Conservation (phyloP, 371 early-diverging fungal species). For the Mortierella sp. region DNA sequence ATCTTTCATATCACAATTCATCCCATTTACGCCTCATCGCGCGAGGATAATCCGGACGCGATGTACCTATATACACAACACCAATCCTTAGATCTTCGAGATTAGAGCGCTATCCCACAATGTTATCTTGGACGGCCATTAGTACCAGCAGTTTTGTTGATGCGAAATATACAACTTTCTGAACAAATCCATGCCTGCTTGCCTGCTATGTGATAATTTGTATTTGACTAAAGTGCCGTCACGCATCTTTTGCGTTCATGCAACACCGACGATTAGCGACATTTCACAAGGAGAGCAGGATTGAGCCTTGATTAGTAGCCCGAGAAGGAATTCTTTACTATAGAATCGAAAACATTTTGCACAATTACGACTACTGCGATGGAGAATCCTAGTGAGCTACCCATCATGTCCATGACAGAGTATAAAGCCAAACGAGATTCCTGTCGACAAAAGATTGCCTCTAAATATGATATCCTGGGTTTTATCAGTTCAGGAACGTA, state of each 20-base stretch:
- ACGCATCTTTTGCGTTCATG: background rate
- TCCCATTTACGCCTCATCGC: background rate
- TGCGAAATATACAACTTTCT: slow-evolving; percentile 8
- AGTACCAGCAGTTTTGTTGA: slow-evolving; percentile 4
- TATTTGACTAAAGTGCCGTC: background rate
- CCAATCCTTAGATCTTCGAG: background rate
- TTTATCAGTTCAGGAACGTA: slow-evolving; percentile 96
- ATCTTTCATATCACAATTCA: slow-evolving; percentile 1
- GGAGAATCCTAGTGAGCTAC: slow-evolving; percentile 33
- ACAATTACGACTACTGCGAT: slow-evolving; percentile 3
- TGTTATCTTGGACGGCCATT: background rate
- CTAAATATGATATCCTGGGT: slow-evolving; percentile 88
- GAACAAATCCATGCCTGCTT: background rate
- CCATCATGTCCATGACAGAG: slow-evolving; percentile 63
- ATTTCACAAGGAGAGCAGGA: background rate
- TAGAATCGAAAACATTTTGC: background rate
- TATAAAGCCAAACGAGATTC: slow-evolving; percentile 73
- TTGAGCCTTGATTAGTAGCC: background rate
- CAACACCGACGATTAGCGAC: background rate
- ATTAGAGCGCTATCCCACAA: slow-evolving; percentile 10
- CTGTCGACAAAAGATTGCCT: slow-evolving; percentile 71
- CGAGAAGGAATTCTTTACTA: background rate
- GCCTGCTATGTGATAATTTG: background rate
- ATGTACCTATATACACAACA: slow-evolving; percentile 4
- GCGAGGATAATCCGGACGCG: background rate